A percentile compares a stretch with the other conserved stretches of the same genome.
Conservation (phyloP, 148 eudicot species). For the Rhododendron williamsianum region DNA sequence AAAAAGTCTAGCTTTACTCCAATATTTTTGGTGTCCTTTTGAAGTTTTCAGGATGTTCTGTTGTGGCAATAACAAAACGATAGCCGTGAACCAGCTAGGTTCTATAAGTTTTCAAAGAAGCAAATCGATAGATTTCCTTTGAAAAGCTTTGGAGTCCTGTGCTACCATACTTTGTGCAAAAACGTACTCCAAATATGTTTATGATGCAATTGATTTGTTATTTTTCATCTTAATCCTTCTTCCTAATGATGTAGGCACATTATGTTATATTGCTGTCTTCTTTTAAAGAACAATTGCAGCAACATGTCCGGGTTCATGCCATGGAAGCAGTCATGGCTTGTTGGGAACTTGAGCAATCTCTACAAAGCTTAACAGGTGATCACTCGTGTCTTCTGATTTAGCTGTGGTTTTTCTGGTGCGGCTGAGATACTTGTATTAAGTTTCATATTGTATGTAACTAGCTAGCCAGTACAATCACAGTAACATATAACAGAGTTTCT, state of each 20-base stretch:
- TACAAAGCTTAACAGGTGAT: constrained; percentile 90
- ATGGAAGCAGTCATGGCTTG: constrained; percentile 99
- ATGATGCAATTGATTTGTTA: not conserved
- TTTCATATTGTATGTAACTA: too few relatives aligned
- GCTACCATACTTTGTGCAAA: not conserved
- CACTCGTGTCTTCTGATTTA: not conserved
- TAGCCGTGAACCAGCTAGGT: not conserved
- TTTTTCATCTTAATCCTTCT: constrained; percentile 1
- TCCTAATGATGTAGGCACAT: constrained; percentile 54
- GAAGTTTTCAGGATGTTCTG: not conserved
- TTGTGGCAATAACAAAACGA: not conserved
- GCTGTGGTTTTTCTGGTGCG: not conserved
- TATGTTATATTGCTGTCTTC: constrained; percentile 84
- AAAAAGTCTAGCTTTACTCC: not conserved
- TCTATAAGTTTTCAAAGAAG: not conserved
- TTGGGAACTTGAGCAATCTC: constrained; percentile 98
- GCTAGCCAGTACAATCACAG: not conserved
- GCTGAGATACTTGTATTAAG: not conserved
- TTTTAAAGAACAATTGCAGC: constrained; percentile 91
- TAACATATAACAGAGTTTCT: not conserved
- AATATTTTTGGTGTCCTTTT: not conserved
- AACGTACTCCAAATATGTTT: not conserved
- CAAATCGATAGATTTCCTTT: not conserved
- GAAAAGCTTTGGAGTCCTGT: not conserved
- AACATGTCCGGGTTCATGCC: constrained; percentile 96